Evolutionary conservation across 73 alveolate species (phyloP).

Genomic region (Paramecium primaurelia): DNA sequence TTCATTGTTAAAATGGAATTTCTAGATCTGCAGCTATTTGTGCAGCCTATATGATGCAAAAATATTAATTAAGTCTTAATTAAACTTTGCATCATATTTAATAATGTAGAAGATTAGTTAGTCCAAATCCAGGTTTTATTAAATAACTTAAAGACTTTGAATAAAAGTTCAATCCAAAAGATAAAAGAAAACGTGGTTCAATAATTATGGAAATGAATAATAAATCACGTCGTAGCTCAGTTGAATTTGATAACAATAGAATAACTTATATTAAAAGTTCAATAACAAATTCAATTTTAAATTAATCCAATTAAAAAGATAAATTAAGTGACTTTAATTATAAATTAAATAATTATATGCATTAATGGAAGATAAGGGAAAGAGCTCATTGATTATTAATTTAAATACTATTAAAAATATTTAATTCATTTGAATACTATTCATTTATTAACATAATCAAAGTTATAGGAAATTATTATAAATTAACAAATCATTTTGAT

Average conservation of each 20-base stretch:
- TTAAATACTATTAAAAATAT: background rate
- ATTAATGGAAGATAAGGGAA: background rate
- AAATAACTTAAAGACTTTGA: background rate
- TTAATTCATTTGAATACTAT: too few species aligned
- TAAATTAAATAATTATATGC: background rate
- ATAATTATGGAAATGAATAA: background rate
- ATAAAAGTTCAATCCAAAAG: background rate
- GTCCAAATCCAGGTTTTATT: background rate
- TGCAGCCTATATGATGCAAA: constrained; percentile 32
- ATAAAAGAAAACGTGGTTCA: background rate
- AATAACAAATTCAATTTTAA: background rate
- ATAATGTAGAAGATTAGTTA: background rate
- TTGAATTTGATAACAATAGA: background rate
- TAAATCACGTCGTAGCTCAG: background rate
- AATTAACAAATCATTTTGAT: too few species aligned
- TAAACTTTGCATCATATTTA: background rate
- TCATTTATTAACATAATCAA: too few species aligned
- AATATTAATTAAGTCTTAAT: background rate
- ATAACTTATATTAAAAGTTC: background rate
- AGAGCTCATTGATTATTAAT: background rate
- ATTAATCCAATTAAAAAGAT: background rate
- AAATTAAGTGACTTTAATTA: background rate
- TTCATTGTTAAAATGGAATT: constrained; percentile 20
- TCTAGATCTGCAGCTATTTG: background rate
- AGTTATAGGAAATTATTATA: too few species aligned